These are phyloP conservation scores for Sonneratia alba DNA, from an alignment of 345 rosid genomes.

Conservation along the genomic window DNA sequence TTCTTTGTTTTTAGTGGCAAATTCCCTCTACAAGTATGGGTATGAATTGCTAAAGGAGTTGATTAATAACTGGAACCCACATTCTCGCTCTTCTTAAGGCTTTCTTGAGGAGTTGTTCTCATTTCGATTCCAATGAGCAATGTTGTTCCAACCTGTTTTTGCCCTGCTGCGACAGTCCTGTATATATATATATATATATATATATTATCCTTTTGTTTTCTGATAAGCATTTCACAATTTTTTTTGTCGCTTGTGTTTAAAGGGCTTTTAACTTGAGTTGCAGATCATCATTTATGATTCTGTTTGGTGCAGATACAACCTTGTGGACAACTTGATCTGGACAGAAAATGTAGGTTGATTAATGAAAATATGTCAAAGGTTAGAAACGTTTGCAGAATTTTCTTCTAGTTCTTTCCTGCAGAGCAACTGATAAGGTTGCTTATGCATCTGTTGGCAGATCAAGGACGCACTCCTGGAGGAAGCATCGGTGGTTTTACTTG, in stretches of 20 bases:
- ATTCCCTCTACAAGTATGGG: too few species aligned
- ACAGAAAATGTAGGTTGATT: slow-evolving; percentile 30
- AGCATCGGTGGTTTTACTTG: neutral
- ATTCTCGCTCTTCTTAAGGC: neutral
- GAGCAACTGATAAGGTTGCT: neutral
- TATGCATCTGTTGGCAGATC: slow-evolving; percentile 1
- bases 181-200: too few species aligned
- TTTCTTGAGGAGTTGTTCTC: neutral
- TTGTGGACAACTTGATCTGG: slow-evolving; percentile 47
- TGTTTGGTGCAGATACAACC: slow-evolving; percentile 43
- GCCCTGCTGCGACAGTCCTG: neutral
- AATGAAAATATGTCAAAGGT: slow-evolving; percentile 47
- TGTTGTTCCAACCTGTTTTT: neutral
- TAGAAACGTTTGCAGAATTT: neutral
- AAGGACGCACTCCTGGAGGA: slow-evolving; percentile 2
- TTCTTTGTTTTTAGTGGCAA: too few species aligned
- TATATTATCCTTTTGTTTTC: neutral
- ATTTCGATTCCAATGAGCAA: neutral
- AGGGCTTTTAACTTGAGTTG: neutral
- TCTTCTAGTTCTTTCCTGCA: neutral
- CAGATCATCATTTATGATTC: neutral
- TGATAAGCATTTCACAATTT: neutral
- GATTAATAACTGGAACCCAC: neutral
- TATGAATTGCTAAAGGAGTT: neutral
- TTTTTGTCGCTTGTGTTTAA: neutral